A percentile compares a stretch with the other conserved stretches of the same genome.
Conservation (phyloP, 1,284 basidiomycete genomes). For the Lentinula novae-zelandiae region DNA sequence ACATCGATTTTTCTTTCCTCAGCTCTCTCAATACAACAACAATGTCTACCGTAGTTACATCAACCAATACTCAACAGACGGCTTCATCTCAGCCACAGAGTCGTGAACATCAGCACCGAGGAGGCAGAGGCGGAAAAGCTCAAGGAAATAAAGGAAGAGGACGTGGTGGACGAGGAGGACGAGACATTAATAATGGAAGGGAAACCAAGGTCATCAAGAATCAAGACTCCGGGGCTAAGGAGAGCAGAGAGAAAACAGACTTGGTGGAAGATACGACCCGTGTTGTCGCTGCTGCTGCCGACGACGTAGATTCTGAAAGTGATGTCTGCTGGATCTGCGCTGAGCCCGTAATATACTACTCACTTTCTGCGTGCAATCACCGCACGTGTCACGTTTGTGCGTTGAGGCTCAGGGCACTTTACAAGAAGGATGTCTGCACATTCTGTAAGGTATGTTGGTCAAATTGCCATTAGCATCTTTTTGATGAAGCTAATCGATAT, state of each 20-base stretch:
- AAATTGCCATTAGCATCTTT: not conserved
- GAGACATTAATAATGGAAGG: not conserved
- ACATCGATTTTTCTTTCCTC: too few relatives aligned
- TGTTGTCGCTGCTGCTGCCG: not conserved
- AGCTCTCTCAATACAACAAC: not conserved
- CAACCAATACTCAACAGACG: not conserved
- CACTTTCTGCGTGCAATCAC: slow-evolving; percentile 90
- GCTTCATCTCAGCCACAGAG: not conserved
- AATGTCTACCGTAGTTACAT: not conserved
- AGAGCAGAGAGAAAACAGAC: not conserved
- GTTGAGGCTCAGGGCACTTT: slow-evolving; percentile 86
- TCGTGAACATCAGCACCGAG: not conserved
- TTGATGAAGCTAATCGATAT: not conserved
- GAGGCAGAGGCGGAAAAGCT: not conserved
- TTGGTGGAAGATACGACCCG: not conserved
- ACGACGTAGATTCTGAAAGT: slow-evolving; percentile 13
- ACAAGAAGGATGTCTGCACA: slow-evolving; percentile 92
- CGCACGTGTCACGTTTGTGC: slow-evolving; percentile 92
- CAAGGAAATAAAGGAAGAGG: not conserved
- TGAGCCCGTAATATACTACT: slow-evolving; percentile 89
- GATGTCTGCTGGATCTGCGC: slow-evolving; percentile 93
- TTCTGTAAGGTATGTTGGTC: slow-evolving; percentile 86
- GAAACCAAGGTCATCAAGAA: not conserved
- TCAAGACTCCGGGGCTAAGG: too few relatives aligned
- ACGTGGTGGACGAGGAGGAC: not conserved